These are phyloP conservation scores for Salvia miltiorrhiza DNA, from an alignment of 257 asterid species.

Conservation along the genomic window DNA sequence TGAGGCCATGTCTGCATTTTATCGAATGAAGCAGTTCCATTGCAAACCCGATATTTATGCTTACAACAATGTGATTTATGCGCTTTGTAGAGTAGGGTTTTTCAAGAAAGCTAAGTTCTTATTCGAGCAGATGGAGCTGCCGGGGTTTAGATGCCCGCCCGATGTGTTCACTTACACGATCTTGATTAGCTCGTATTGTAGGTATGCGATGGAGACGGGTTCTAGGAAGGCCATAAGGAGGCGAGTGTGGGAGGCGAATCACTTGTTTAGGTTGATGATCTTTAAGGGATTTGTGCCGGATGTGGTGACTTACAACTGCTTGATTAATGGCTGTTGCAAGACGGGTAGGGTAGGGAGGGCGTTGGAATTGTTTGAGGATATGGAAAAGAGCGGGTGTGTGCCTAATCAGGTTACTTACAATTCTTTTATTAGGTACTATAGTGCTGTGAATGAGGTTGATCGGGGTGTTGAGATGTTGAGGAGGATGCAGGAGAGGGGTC, in stretches of 20 bases:
- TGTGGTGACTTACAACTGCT: conserved; percentile 85
- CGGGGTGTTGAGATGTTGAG: conserved; percentile 79
- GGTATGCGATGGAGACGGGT: conserved; percentile 67
- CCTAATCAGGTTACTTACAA: conserved; percentile 80
- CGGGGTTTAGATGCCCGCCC: conserved; percentile 79
- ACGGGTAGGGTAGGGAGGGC: conserved; percentile 85
- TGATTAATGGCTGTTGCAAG: conserved; percentile 94
- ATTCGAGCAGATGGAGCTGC: conserved; percentile 83
- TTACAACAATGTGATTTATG: conserved; percentile 62
- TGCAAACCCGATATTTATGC: conserved; percentile 82
- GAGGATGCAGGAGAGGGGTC: conserved; percentile 58
- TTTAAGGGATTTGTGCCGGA: conserved; percentile 88
- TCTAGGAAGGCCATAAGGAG: conserved; percentile 77
- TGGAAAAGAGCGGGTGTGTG: conserved; percentile 57
- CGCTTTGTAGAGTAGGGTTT: conserved; percentile 79
- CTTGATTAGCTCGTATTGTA: conserved; percentile 75
- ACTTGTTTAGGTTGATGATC: conserved; percentile 76
- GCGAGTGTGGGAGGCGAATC: conserved; percentile 94
- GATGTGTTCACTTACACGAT: conserved; percentile 77
- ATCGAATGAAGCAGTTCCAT: conserved; percentile 84
- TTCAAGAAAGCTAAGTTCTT: conserved; percentile 76
- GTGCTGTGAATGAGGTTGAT: conserved; percentile 79
- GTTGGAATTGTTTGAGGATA: conserved; percentile 78
- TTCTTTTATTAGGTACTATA: conserved; percentile 79
- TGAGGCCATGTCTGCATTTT: conserved; percentile 75